Evolutionary conservation across 2,329 filamentous ascomycete genomes (phyloP), one percentile per base, ranked within the genome.

Genomic region (Stenocarpella maydis): DNA sequence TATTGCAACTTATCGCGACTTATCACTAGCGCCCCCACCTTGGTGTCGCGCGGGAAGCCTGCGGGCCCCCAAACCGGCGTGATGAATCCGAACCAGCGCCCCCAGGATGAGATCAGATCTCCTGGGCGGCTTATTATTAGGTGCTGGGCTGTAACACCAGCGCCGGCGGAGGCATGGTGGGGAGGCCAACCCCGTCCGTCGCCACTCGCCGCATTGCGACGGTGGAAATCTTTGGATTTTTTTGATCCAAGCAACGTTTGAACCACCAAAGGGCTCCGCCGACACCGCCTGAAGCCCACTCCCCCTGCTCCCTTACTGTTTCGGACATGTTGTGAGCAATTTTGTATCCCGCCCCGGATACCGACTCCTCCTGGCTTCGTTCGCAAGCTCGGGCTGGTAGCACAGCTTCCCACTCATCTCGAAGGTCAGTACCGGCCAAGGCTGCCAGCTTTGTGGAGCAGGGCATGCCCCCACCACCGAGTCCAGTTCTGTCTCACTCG

Each of bases 1-100:
- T 66, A 66, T 66, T 50, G 39, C 21, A 17, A 60, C 65, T 60
- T 67, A 67, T 67, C 66, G 37, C 49, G 60, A 63, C 67, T 43
- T 65, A 37, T 43, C 60, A 39, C 15, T 65, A 69, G 67, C 52
- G 67, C 60, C 24, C 43, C 15, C 45, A 31, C 12, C n/a, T 34
- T 61, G 58, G 39, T 60, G 41, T 58, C 52, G 53, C 21, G 15
- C 17, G 31, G 34, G 31, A 37, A 68, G 10, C 15, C 58, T 39
- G 67, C 67, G 19, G 49, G 49, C 37, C 55, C n/a, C 37, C 39
- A 52, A 45, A 63, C 43, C 43, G 28, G 58, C 58, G 43, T 47
- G 52, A 34, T 47, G 52, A 34, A 67, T 55, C 66, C 63, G 66
- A 68, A 43, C 63, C 66, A 63, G 65, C 65, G 34, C 31, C 31